Evolutionary conservation across 2,329 filamentous ascomycete genomes (phyloP).

Genomic region (Rhynchosporium graminicola): DNA sequence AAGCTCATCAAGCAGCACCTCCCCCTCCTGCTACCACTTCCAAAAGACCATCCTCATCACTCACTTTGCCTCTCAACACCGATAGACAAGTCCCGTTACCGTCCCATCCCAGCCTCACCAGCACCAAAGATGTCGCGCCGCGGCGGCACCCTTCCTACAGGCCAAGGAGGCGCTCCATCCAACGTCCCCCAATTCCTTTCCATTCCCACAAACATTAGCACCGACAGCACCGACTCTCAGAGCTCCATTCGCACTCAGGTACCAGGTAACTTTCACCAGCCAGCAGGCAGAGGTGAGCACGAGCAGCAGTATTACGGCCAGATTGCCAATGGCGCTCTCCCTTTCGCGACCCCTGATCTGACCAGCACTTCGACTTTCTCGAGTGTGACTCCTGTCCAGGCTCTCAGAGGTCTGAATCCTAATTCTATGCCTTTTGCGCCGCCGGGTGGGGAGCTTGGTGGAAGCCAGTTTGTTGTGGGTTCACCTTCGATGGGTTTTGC

Average conservation of each 20-base stretch:
- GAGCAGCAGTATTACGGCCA: conserved; percentile 4
- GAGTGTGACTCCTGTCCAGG: not conserved
- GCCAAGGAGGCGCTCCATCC: not conserved
- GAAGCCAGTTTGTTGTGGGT: not conserved
- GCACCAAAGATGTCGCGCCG: conserved; percentile 8
- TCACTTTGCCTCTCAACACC: not conserved
- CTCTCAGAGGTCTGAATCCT: conserved; percentile 9
- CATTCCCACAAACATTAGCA: conserved; percentile 6
- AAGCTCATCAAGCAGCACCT: not conserved
- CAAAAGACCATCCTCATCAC: too few relatives aligned
- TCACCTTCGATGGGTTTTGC: conserved; percentile 1
- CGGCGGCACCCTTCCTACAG: conserved; percentile 1
- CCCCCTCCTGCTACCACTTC: not conserved
- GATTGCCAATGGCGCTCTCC: conserved; percentile 11
- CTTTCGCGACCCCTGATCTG: not conserved
- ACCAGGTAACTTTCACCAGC: conserved; percentile 30
- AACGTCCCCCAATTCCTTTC: conserved; percentile 8
- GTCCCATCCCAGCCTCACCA: not conserved
- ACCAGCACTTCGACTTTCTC: conserved; percentile 5
- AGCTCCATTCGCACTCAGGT: conserved; percentile 35
- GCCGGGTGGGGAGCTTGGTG: not conserved
- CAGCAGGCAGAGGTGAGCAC: conserved; percentile 12
- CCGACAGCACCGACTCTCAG: conserved; percentile 27
- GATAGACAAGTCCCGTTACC: not conserved
- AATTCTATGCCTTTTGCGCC: conserved; percentile 15